Evolutionary conservation across 2,329 filamentous ascomycete genomes (phyloP), one percentile per base, ranked within the genome.

Genomic region (Lachnellula hyalina): DNA sequence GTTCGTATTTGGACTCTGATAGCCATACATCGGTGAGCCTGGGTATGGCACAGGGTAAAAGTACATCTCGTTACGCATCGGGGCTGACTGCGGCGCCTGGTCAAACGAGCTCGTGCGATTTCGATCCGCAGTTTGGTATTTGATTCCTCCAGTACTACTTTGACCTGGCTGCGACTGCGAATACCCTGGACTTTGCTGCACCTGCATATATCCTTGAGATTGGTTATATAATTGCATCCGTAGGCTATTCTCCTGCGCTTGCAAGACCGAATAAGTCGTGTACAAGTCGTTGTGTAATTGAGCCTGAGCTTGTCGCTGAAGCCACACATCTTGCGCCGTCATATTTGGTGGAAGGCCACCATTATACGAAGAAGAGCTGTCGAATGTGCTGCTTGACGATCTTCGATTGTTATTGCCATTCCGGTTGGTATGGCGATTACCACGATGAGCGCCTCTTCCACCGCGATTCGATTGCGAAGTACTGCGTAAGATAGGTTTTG

Each of bases 71-170:
- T 78, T 78, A 9, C 78, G 77, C 3, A 84, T 65, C 2, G 83
- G 80, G 1, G 81, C 80, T n/a, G 75, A 80, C 38, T 84, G 67
- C 5, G 83, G 82, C 17, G 80, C 75, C 52, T 79, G 83, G 63
- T 86, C 83, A 63, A 85, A 82, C 12, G 82, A 85, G 64, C 80
- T 83, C 6, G 82, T 84, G 57, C 83, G 77, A 38, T 63, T 66
- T 48, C 67, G 81, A 79, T 59, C 83, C 72, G 63, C 82, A 75
- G 32, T 71, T 65, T 51, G 75, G 66, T 54, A 74, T 32, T 65
- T 67, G 15, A 58, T 57, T 38, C 61, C 48, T 54, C 5, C 67
- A 53, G 60, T 72, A 67, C 40, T 71, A 57, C 52, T 72, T 67
- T 47, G 66, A 52, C 25, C 61, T 57, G 55, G 50, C 72, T 67